Percentiles rank a stretch among this genome's conserved stretches.
These are phyloP conservation scores for Diplodia corticola DNA, from an alignment of 2,329 filamentous ascomycete species.

Conservation along the genomic window DNA sequence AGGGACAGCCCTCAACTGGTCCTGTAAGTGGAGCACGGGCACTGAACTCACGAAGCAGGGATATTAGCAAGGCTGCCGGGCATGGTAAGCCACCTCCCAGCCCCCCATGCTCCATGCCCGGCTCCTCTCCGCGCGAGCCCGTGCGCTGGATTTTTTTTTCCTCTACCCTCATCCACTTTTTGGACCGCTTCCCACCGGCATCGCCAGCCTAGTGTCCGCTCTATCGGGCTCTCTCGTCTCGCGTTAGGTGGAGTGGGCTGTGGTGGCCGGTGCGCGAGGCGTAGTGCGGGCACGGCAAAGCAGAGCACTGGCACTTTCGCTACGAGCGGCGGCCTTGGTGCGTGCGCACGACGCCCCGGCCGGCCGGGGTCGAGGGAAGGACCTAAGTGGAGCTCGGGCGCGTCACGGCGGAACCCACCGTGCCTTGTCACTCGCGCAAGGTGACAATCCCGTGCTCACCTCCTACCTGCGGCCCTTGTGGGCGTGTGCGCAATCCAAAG, in stretches of 20 bases:
- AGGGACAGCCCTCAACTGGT: not conserved
- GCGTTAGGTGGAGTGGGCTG: not conserved
- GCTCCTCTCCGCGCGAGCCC: slow-evolving; percentile 16
- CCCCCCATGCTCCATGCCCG: not conserved
- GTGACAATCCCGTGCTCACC: slow-evolving; percentile 23
- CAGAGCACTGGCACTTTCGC: too few species aligned
- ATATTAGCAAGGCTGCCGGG: slow-evolving; percentile 1
- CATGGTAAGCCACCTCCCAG: not conserved
- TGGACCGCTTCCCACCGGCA: not conserved
- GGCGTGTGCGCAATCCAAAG: slow-evolving; percentile 19
- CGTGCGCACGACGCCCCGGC: not conserved
- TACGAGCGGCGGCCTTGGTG: not conserved
- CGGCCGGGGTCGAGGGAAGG: not conserved
- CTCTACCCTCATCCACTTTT: not conserved
- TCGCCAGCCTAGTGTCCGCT: not conserved
- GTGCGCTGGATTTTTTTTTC: not conserved
- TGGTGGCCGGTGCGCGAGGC: not conserved
- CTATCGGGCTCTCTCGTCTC: not conserved
- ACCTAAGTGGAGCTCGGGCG: not conserved
- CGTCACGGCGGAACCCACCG: not conserved
- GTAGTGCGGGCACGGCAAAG: not conserved
- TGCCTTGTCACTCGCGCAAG: slow-evolving; percentile 17
- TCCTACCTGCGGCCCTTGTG: slow-evolving; percentile 16
- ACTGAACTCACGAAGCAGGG: not conserved
- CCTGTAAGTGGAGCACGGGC: not conserved